Base-by-base conservation (phyloP, 2,329 filamentous ascomycete genomes). In the Colletotrichum cordylinicola region DNA sequence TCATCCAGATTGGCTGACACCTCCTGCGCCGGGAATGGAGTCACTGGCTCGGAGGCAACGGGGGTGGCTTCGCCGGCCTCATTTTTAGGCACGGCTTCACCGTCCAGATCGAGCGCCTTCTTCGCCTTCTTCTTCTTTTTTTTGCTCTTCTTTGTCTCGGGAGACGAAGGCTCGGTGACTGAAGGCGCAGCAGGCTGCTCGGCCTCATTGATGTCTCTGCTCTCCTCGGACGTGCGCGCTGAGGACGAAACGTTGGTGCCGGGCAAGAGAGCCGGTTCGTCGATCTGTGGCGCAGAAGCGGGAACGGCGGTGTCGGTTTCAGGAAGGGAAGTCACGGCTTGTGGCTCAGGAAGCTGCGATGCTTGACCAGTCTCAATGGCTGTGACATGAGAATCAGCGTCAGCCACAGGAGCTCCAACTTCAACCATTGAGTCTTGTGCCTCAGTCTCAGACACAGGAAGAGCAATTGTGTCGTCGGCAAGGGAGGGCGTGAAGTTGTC, bases 61-160 rank as follows among this genome's bases (percentile, higher is more conserved):
- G 31, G 15, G 4, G 12, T 27, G 10, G 33, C 15, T 16, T 72
- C 27, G 16, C 13, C 37, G 24, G 18, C 15, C 29, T 55, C 55
- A 4, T 6, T 15, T 4, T 61, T 43, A 15, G 43, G 8, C 8
- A 12, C n/a, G 6, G 24, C 18, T 16, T 75, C 68, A 12, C 52
- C 43, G 9, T 66, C 56, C 43, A 24, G 18, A 21, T 70, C 56
- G 15, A 66, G 10, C 12, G 64, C 27, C 65, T 77, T 77, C 64
- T 70, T 78, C 8, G 66, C 74, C 39, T 80, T 81, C 79, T 87
- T 88, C 78, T 86, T 88, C 48, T 85, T 78, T 68, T 82, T 82
- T 78, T 84, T 84, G 65, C 78, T 78, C 68, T 82, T 82, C 80
- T 83, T 81, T 18, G 76, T 67, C 15, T 78, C 71, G 21, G 73